phyloP scores from a whole-genome alignment of 805 yeast species.

The Candida koratica region DNA sequence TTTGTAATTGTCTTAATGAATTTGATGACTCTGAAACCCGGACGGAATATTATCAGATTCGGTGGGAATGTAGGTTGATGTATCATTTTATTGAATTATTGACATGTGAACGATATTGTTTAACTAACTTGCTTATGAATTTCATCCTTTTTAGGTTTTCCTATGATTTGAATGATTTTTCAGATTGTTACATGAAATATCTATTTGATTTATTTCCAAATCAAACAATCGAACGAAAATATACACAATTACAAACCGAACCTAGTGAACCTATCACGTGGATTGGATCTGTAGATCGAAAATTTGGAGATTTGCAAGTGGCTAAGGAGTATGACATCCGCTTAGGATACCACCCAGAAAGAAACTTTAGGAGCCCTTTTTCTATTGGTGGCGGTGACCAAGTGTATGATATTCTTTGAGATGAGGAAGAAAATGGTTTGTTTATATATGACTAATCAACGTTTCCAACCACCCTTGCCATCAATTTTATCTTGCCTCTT shows the following conservation, averaged over 20 bases:
- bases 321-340: conserved; percentile 28
- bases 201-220: conserved; percentile 7
- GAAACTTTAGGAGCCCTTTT: conserved; percentile 7
- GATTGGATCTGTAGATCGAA: conserved; percentile 35
- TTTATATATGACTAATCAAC: no score
- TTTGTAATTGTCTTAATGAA: not conserved
- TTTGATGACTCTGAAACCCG: no score
- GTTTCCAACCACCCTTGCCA: conserved; percentile 42
- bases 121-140: conserved; percentile 36
- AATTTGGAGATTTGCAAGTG: conserved; percentile 32
- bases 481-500: conserved; percentile 32
- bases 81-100: conserved; percentile 23
- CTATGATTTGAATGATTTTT: conserved; percentile 24
- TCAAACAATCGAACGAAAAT: no score
- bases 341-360: no score
- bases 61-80: conserved; percentile 26
- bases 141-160: conserved; percentile 33
- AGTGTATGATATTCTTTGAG: conserved; percentile 1
- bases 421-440: no score
- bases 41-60: conserved; percentile 10
- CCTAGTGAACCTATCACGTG: conserved; percentile 14
- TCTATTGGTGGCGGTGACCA: conserved; percentile 14
- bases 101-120: conserved; percentile 23
- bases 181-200: conserved; percentile 18
- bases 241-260: not conserved